phyloP scores from a whole-genome alignment of 1,139 yeast species.

The Geotrichum klebahnii region DNA sequence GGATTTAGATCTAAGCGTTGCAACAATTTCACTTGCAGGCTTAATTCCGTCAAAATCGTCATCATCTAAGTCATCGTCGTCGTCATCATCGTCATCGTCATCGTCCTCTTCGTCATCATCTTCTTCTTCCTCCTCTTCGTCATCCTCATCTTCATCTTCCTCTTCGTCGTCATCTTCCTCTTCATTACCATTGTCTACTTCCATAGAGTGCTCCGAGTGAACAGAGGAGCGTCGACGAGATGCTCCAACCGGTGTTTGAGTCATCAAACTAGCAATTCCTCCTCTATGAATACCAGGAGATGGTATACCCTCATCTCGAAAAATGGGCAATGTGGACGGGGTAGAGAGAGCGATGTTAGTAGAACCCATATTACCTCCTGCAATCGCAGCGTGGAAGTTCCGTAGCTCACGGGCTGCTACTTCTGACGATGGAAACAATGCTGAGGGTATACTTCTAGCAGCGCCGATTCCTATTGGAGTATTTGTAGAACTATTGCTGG shows the following conservation, averaged over 20 bases:
- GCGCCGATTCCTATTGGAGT: too few species aligned
- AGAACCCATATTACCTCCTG: not conserved
- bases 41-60: not conserved
- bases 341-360: slow-evolving; percentile 1
- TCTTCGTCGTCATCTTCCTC: too few species aligned
- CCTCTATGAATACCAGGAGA: too few species aligned
- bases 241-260: too few species aligned
- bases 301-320: slow-evolving; percentile 9
- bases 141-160: too few species aligned
- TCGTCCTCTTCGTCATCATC: slow-evolving; percentile 1
- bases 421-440: slow-evolving; percentile 1
- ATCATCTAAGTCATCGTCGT: slow-evolving; percentile 6
- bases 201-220: too few species aligned
- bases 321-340: slow-evolving; percentile 12
- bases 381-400: too few species aligned
- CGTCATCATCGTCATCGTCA: slow-evolving; percentile 7
- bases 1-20: not conserved
- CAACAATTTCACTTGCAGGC: slow-evolving; percentile 3
- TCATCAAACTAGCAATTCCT: too few species aligned
- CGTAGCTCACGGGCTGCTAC: slow-evolving; percentile 8
- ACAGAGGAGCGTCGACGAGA: too few species aligned
- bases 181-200: too few species aligned
- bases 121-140: too few species aligned
- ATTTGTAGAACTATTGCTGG: too few species aligned
- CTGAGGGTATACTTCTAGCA: not conserved